Evolutionary conservation across 345 rosid genomes (phyloP).

Genomic region (Sapria himalayana): DNA sequence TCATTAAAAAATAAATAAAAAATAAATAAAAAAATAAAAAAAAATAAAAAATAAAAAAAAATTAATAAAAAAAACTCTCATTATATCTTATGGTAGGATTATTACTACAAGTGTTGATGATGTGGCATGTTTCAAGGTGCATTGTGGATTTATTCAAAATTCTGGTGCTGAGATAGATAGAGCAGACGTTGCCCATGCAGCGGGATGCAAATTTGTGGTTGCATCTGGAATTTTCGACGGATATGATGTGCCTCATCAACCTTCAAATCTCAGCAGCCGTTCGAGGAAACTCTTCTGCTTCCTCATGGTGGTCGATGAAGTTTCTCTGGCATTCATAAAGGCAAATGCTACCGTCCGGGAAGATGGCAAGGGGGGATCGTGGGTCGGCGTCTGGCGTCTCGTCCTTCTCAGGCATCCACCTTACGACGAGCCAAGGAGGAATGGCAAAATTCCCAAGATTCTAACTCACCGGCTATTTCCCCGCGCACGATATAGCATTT

Average conservation of each 20-base stretch:
- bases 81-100: too few species aligned
- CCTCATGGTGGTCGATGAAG: conserved; percentile 80
- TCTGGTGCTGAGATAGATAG: conserved; percentile 82
- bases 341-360: conserved; percentile 40
- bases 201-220: conserved; percentile 72
- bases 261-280: conserved; percentile 52
- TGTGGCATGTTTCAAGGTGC: conserved; percentile 26
- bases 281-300: conserved; percentile 78
- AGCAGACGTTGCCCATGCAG: conserved; percentile 34
- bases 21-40: background rate
- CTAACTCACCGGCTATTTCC: conserved; percentile 95
- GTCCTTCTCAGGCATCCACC: conserved; percentile 64
- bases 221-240: conserved; percentile 93
- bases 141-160: conserved; percentile 66
- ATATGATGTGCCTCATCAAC: conserved; percentile 80
- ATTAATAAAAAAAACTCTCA: too few species aligned
- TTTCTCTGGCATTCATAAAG: conserved; percentile 40
- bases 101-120: background rate
- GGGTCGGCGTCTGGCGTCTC: conserved; percentile 96
- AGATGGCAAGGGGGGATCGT: conserved; percentile 46
- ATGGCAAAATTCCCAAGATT: conserved; percentile 90
- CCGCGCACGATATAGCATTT: conserved; percentile 77
- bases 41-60: too few species aligned
- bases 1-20: background rate
- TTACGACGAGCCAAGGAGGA: conserved; percentile 90